A percentile compares a stretch with the other conserved stretches of the same genome.
These are phyloP conservation scores for Streptanthus diversifolius DNA, from an alignment of 345 rosid genomes.

Conservation along the genomic window DNA sequence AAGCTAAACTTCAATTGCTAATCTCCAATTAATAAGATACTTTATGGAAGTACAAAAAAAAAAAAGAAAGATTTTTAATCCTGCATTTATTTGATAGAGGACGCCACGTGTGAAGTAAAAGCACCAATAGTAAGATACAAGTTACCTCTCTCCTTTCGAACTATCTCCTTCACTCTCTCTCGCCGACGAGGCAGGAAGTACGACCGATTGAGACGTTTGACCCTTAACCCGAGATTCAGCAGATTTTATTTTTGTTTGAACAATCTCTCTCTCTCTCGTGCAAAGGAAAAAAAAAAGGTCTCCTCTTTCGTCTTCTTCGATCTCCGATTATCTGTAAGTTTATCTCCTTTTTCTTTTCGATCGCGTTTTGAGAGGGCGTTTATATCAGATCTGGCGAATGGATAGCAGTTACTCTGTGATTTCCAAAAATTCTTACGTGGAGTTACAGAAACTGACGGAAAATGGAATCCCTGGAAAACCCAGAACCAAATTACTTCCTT, in stretches of 20 bases:
- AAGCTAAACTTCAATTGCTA: neutral
- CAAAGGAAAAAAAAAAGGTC: neutral
- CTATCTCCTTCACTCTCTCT: neutral
- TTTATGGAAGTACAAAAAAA: neutral
- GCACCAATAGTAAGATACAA: constrained; percentile 18
- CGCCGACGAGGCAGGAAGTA: constrained; percentile 36
- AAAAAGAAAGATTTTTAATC: neutral
- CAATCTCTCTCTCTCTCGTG: neutral
- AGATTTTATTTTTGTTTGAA: constrained; percentile 10
- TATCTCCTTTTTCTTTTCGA: neutral
- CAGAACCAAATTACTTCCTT: constrained; percentile 40
- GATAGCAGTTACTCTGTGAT: constrained; percentile 63
- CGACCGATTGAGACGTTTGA: constrained; percentile 35
- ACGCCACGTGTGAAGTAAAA: constrained; percentile 3
- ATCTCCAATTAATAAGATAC: neutral
- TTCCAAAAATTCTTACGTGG: constrained; percentile 53
- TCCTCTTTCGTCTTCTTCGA: constrained; percentile 14
- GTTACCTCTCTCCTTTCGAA: neutral
- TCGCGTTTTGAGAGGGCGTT: neutral
- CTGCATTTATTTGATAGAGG: neutral
- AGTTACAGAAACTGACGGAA: constrained; percentile 49
- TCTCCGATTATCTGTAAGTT: neutral
- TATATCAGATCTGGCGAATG: constrained; percentile 43
- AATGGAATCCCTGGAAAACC: constrained; percentile 35
- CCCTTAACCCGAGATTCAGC: constrained; percentile 22